phyloP scores from a whole-genome alignment of 441 rosid genomes.

The Populus hybrid region DNA sequence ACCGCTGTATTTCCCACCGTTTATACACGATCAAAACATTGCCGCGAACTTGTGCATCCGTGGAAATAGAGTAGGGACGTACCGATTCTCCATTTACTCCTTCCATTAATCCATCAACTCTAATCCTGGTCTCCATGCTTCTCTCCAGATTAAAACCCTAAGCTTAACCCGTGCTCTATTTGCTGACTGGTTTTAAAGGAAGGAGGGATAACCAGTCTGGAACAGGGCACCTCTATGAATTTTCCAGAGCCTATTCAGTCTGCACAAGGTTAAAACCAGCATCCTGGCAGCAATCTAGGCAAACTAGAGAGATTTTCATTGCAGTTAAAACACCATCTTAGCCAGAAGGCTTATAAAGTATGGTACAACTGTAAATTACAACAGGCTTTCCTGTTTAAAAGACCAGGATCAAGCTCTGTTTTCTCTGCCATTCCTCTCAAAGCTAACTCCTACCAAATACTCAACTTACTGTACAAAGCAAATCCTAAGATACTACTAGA shows the following conservation, averaged over 20 bases:
- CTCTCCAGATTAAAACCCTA: not conserved
- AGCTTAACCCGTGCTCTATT: not conserved
- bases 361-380: conserved; percentile 12
- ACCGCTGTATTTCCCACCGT: not conserved
- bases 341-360: conserved; percentile 7
- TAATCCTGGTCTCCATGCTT: not conserved
- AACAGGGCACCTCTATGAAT: not conserved
- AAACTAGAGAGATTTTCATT: not conserved
- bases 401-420: conserved; percentile 30
- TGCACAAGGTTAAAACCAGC: not conserved
- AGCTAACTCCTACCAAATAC: conserved; percentile 8
- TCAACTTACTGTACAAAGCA: conserved; percentile 39
- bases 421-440: conserved; percentile 4
- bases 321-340: conserved; percentile 7
- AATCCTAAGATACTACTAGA: conserved; percentile 11
- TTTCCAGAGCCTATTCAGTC: not conserved
- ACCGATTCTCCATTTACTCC: not conserved
- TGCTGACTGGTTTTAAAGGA: not conserved
- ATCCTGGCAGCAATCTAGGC: not conserved
- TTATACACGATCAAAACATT: not conserved
- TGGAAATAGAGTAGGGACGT: not conserved
- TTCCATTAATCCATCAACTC: not conserved
- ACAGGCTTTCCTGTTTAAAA: conserved; percentile 34
- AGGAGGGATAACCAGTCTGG: not conserved
- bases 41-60: not conserved